Evolutionary conservation across 2,329 filamentous ascomycete genomes (phyloP), one percentile per base, ranked within the genome.

Genomic region (Orbilia quercus): DNA sequence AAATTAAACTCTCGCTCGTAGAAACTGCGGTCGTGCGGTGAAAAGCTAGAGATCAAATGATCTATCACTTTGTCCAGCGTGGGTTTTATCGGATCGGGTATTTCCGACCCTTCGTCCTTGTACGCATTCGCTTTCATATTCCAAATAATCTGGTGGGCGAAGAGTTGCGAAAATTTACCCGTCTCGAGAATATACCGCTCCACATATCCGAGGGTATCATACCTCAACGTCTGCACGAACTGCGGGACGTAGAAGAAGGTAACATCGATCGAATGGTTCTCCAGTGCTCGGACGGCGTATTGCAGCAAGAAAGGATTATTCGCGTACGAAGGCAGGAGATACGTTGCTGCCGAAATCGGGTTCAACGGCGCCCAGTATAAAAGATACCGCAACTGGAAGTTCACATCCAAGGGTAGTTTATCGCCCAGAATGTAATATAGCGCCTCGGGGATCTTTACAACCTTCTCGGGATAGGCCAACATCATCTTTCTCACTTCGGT

Each of bases 41-140:
- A 90, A 81, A 98, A 99, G 80, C 90, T 91, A 9, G 86, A 83
- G 59, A 96, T 87, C 83, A 99, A 88, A 77, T 89, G 90, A 25
- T 86, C 85, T 88, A 92, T 96, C 76, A 99, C 95, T 62, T 88
- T 88, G 81, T 99, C 96, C 1, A 99, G 86, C 0, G 90, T 95
- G 1, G 95, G 94, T 80, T 99, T 99, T 79, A 97, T 90, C 2
- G 88, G 87, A 80, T 99, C 95, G 18, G 95, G 93, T 75, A 96
- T 87, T 77, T 90, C 88, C 12, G 90, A 93, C 76, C 97, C 92
- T 78, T 99, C 94, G 76, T 99, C 96, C 80, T 97, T 99, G 85
- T 91, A 99, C 0, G 93, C 91, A 80, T 99, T 99, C 31, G 95
- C 95, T 80, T 98, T 99, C 90, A 99, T 99, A 80, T 99, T 99